These are phyloP conservation scores for Boletales sp. DNA, from an alignment of 768 basidiomycete species.

Conservation along the genomic window DNA sequence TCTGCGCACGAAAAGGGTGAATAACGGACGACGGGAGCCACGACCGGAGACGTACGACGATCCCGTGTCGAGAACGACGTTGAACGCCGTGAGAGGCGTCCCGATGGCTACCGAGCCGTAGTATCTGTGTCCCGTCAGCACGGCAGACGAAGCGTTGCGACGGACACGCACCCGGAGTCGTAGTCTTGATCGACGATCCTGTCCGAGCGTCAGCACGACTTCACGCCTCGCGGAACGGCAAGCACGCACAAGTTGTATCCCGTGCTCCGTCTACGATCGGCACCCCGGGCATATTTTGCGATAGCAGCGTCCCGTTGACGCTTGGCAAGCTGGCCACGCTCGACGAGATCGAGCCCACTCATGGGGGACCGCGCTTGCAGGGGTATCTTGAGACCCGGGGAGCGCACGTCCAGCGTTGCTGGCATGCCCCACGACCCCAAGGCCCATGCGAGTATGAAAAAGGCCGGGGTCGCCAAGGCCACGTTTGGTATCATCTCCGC, in stretches of 20 bases:
- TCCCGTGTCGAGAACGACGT: constrained; percentile 54
- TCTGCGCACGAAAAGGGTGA: constrained; percentile 30
- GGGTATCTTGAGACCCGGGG: constrained; percentile 11
- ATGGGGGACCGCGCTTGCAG: constrained; percentile 15
- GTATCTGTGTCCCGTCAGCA: constrained; percentile 24
- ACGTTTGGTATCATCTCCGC: constrained; percentile 14
- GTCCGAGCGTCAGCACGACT: constrained; percentile 3
- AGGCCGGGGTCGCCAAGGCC: constrained; percentile 4
- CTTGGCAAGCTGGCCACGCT: constrained; percentile 35
- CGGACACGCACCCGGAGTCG: constrained; percentile 54
- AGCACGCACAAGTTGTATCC: constrained; percentile 52
- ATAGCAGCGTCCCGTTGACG: constrained; percentile 39
- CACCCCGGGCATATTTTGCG: constrained; percentile 44
- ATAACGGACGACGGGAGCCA: not conserved
- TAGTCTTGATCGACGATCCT: constrained; percentile 63
- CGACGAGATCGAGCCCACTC: not conserved
- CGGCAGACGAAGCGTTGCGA: not conserved
- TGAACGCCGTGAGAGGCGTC: constrained; percentile 43
- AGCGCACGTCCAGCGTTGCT: constrained; percentile 9
- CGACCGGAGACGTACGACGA: constrained; percentile 27
- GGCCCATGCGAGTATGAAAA: constrained; percentile 11
- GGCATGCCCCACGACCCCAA: constrained; percentile 13
- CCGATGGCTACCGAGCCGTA: constrained; percentile 41
- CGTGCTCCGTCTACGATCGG: constrained; percentile 36
- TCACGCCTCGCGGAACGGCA: not conserved